phyloP scores from a whole-genome alignment of 768 basidiomycete genomes.

The Russula emetica region DNA sequence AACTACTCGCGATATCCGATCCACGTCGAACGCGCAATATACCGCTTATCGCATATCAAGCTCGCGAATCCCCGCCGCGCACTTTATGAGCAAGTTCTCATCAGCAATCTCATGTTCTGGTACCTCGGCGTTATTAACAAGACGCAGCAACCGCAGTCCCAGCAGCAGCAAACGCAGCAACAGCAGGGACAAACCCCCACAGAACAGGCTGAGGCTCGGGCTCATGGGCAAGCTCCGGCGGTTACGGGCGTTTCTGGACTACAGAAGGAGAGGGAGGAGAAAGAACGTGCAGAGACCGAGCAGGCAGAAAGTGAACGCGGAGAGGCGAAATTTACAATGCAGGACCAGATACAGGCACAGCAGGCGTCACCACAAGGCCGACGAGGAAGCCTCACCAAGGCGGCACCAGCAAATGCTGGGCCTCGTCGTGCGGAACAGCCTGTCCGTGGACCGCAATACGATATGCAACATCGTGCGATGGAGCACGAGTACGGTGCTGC shows the following conservation, averaged over 20 bases:
- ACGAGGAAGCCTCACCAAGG: slow-evolving; percentile 64
- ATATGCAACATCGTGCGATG: slow-evolving; percentile 90
- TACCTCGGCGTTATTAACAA: slow-evolving; percentile 98
- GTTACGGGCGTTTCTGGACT: slow-evolving; percentile 22
- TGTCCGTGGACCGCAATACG: slow-evolving; percentile 85
- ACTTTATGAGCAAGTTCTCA: slow-evolving; percentile 92
- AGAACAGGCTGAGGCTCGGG: slow-evolving; percentile 28
- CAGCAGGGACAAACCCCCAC: slow-evolving; percentile 1
- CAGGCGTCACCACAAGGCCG: slow-evolving; percentile 43
- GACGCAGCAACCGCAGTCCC: slow-evolving; percentile 48
- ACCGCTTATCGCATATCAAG: slow-evolving; percentile 97
- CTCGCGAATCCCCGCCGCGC: slow-evolving; percentile 95
- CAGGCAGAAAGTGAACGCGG: slow-evolving; percentile 37
- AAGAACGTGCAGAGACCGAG: slow-evolving; percentile 38
- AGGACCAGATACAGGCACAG: slow-evolving; percentile 15
- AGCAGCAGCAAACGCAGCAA: slow-evolving; percentile 25
- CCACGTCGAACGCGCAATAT: slow-evolving; percentile 97
- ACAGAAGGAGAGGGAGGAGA: slow-evolving; percentile 33
- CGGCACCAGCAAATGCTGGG: slow-evolving; percentile 44
- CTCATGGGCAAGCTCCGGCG: slow-evolving; percentile 12
- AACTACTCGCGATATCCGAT: slow-evolving; percentile 85
- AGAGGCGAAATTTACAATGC: slow-evolving; percentile 38
- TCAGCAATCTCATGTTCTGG: slow-evolving; percentile 98
- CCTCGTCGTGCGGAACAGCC: slow-evolving; percentile 76
- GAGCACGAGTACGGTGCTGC: slow-evolving; percentile 71